Percentiles rank a stretch among this genome's conserved stretches.
Conservation (phyloP, 768 basidiomycete genomes). For the Boletus vinaceobasis region DNA sequence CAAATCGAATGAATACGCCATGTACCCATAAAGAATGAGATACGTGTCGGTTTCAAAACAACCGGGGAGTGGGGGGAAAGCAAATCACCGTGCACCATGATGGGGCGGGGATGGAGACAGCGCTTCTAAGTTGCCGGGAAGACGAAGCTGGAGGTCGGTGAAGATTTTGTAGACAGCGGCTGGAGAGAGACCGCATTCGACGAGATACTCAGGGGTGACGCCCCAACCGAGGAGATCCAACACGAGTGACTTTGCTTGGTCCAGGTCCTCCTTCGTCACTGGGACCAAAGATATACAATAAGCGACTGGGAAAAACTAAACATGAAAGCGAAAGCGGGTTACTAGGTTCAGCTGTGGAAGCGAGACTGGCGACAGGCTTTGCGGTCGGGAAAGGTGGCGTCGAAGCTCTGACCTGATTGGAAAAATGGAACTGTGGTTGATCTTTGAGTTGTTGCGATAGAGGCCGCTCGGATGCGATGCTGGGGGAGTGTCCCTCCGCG, state of each 20-base stretch:
- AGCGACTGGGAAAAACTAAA: background rate
- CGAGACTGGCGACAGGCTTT: background rate
- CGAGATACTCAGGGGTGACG: slow-evolving; percentile 46
- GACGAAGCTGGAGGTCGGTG: slow-evolving; percentile 39
- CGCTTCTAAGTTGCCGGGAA: slow-evolving; percentile 24
- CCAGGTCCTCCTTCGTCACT: slow-evolving; percentile 44
- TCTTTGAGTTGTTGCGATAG: background rate
- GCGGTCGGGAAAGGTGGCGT: background rate
- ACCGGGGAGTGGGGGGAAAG: background rate
- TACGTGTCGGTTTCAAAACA: background rate
- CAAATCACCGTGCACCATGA: background rate
- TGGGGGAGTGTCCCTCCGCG: slow-evolving; percentile 8
- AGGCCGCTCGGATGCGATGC: background rate
- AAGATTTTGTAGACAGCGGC: slow-evolving; percentile 39
- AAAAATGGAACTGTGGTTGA: background rate
- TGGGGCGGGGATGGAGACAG: background rate
- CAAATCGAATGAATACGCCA: background rate
- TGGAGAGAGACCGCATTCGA: slow-evolving; percentile 42
- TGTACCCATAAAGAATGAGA: background rate
- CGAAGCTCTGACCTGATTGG: background rate
- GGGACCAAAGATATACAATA: background rate
- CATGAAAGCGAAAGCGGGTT: background rate
- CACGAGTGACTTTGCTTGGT: slow-evolving; percentile 45
- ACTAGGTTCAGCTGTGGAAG: slow-evolving; percentile 3
- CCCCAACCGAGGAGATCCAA: slow-evolving; percentile 57